Evolutionary conservation across 495 filamentous ascomycete genomes (phyloP), one percentile per base, ranked within the genome.

Genomic region (Tuber umbilicatum): DNA sequence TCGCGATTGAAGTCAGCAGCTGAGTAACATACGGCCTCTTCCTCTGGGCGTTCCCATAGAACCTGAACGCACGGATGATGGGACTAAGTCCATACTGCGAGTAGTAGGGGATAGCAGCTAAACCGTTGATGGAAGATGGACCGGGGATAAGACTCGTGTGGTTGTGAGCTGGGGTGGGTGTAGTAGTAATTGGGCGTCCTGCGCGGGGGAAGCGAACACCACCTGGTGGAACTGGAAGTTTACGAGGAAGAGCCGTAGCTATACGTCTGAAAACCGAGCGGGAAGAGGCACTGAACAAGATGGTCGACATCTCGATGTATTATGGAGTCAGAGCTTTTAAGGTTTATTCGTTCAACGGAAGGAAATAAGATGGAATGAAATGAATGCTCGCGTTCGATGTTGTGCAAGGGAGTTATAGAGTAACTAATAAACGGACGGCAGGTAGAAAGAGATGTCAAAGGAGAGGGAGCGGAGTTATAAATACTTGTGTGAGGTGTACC

Each of bases 11-110:
- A 76, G 89, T 93, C 75, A 85, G 85, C 75, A 97, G 81, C 84
- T 97, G 94, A 5, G 93, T 97, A 14, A 86, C 83, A 81, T 91
- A 93, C 10, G 94, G 94, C 73, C 91, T 83, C 69, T 86, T 87
- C 45, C 86, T 85, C 83, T 95, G 92, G 21, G 87, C 87, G 40
- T 90, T 87, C 19, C 87, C 89, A 80, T 95, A 97, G 12, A 89
- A 89, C 77, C 88, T 84, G 72, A 94, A 89, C 2, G 88, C 85
- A 73, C 89, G 84, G 55, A 81, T 70, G 35, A 82, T 47, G 19
- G 80, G 80, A 0, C 70, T 55, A 39, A 75, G 67, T 19, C 78
- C 78, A 40, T 80, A 80, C 55, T 64, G 55, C 27, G 55, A 64
- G 55, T 27, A 55, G 75, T 78, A 35, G 71, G 76, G 16, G 78